Base-by-base conservation (phyloP, 345 rosid genomes). In the Eutrema heterophyllum region DNA sequence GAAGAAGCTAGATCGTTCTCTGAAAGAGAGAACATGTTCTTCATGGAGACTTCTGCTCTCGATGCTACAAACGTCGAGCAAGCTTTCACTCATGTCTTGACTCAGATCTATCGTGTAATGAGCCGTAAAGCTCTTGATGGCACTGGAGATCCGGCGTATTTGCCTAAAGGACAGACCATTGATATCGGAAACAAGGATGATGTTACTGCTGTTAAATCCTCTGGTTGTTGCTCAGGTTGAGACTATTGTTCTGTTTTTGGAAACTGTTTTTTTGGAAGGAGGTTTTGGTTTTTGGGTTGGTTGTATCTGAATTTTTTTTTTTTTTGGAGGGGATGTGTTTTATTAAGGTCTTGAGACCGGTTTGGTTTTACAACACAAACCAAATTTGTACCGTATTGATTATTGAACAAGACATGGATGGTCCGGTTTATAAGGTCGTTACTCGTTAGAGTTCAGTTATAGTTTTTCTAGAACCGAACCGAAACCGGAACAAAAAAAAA, bases 31-130 rank as follows among this genome's bases (percentile, higher is more conserved):
- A 82, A 78, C 10, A 78, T 81, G 67, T 84, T 69, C 55, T 84
- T 84, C 59, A 84, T 84, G 84, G 88, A 84, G 24, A 84, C 88
- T 16, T 84, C 86, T 70, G 88, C 88, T 51, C 76, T 84, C 9
- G 87, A 84, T 68, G 74, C 87, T 18, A 59, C 81, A 72, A 84
- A 84, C 49, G 87, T 84, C 4, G 87, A 84, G n/a, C 66, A 80
- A 73, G 83, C 86, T 44, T 84, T 84, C 58, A 82, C 87, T 14
- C 83, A 82, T 76, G 86, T 84, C 53, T 82, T 84, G 69, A 76
- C 84, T 67, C 84, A 84, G 45, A 84, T 84, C 24, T 75, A 82
- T 71, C 88, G 71, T 10, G 81, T 80, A 18, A 78, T 78, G 45
- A 80, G 84, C 63, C 80, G 84, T 53, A 84, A 80, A 73, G 82